These are phyloP conservation scores for Zygosaccharomyces kombuchaensis DNA, from an alignment of 805 yeast genomes.

Conservation along the genomic window DNA sequence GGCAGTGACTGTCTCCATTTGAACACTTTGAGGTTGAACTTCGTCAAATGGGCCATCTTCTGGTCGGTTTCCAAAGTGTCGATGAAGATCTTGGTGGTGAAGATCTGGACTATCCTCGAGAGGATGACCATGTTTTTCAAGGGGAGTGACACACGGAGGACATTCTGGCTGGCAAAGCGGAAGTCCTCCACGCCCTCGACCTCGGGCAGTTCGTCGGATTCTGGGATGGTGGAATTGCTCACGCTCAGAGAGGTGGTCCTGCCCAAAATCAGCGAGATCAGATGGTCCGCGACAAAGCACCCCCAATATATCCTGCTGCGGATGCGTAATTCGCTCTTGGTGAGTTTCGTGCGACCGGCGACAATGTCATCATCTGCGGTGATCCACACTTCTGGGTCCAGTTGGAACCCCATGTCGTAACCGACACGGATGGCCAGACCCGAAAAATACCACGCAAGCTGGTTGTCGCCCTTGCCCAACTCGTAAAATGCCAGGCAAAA, in stretches of 20 bases:
- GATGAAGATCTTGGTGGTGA: conserved; percentile 34
- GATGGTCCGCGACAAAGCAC: conserved; percentile 59
- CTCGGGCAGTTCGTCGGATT: conserved; percentile 55
- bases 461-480: conserved; percentile 53
- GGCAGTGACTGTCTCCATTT: conserved; percentile 52
- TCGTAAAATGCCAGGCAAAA: conserved; percentile 58
- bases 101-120: conserved; percentile 38
- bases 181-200: conserved; percentile 60
- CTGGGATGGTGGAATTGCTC: conserved; percentile 57
- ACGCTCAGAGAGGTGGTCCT: conserved; percentile 52
- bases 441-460: conserved; percentile 58
- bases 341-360: conserved; percentile 34
- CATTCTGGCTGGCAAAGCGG: conserved; percentile 37
- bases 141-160: conserved; percentile 33
- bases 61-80: conserved; percentile 33
- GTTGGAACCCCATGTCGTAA: conserved; percentile 58
- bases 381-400: conserved; percentile 59
- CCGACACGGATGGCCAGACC: conserved; percentile 65
- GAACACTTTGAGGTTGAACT: conserved; percentile 47
- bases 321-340: conserved; percentile 51
- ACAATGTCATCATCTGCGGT: conserved; percentile 35
- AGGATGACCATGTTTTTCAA: conserved; percentile 43
- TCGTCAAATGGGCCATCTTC: conserved; percentile 36
- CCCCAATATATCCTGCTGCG: conserved; percentile 66
- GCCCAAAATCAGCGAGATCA: conserved; percentile 55